Evolutionary conservation across 345 rosid genomes (phyloP), one percentile per base, ranked within the genome.

Genomic region (Salix arbutifolia): DNA sequence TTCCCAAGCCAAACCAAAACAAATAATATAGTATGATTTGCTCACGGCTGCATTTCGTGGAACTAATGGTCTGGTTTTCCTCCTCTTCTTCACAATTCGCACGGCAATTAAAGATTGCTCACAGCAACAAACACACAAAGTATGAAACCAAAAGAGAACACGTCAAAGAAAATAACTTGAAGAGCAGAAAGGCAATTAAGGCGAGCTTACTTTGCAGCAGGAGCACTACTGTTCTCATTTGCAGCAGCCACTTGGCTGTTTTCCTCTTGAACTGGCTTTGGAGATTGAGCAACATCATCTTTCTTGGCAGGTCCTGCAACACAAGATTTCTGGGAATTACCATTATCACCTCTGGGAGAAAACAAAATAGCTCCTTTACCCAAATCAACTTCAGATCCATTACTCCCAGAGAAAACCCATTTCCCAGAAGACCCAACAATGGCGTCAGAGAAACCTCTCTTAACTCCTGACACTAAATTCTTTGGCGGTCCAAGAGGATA

Each of bases 401-500:
- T 76, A 69, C 66, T 73, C 19, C 77, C 81, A 44, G 89, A 67
- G 80, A 89, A 81, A 80, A 74, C 87, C 91, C 93, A 84, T 35
- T 81, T 86, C 23, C 75, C 83, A 74, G 81, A 68, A 56, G 81
- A 70, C 61, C 77, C 88, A 70, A 83, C 83, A 84, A 85, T 80
- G 86, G 88, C 89, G 80, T 89, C 91, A n/a, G 88, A 85, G 81
- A 91, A 91, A 50, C 84, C 92, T 77, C 92, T 88, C 78, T 91
- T 91, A 70, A 90, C 86, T 28, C 92, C 95, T 48, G 91, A 88
- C 30, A 87, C 86, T 6, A 84, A 71, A 75, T 67, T 83, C 85
- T 86, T 87, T 42, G 77, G 44, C 17, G 88, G 83, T 81, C 67
- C 76, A 14, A 75, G 68, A 46, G 82, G 6, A 71, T 48, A 81